A percentile compares a stretch with the other conserved stretches of the same genome.
Conservation (phyloP, 192 early-diverging fungal species). For the Gigaspora rosea region DNA sequence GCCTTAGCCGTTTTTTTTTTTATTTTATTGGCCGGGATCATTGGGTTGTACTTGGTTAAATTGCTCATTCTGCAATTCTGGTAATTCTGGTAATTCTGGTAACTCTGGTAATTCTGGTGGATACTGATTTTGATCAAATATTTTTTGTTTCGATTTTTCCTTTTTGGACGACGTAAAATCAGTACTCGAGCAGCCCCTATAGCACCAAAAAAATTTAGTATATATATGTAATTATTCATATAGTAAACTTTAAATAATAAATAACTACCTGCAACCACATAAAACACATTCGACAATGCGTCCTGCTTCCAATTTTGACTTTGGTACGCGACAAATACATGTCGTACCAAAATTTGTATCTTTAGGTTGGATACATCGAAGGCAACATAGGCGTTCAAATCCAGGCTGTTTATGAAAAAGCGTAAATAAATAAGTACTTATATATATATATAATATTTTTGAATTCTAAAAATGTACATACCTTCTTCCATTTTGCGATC, state of each 20-base stretch:
- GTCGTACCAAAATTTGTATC: conserved; percentile 98
- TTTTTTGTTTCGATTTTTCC: conserved; percentile 23
- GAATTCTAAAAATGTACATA: conserved; percentile 33
- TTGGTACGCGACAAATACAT: conserved; percentile 96
- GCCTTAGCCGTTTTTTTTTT: too few species aligned
- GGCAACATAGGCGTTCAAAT: conserved; percentile 96
- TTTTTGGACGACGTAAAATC: conserved; percentile 27
- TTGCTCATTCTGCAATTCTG: too few species aligned
- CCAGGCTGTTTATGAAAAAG: conserved; percentile 60
- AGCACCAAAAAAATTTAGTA: neutral
- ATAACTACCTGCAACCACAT: conserved; percentile 75
- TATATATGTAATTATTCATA: neutral
- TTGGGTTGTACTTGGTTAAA: too few species aligned
- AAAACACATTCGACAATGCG: conserved; percentile 91
- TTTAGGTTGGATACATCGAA: conserved; percentile 94
- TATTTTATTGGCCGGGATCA: too few species aligned
- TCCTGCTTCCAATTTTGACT: conserved; percentile 85
- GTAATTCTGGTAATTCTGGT: neutral
- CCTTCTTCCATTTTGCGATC: conserved; percentile 99
- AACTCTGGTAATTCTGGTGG: neutral
- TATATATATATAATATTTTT: neutral
- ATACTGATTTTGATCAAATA: neutral
- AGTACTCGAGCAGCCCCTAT: conserved; percentile 31
- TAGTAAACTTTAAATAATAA: neutral
- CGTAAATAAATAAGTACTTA: neutral